Evolutionary conservation across 1,284 basidiomycete genomes (phyloP).

Genomic region (Ustilago hordei): DNA sequence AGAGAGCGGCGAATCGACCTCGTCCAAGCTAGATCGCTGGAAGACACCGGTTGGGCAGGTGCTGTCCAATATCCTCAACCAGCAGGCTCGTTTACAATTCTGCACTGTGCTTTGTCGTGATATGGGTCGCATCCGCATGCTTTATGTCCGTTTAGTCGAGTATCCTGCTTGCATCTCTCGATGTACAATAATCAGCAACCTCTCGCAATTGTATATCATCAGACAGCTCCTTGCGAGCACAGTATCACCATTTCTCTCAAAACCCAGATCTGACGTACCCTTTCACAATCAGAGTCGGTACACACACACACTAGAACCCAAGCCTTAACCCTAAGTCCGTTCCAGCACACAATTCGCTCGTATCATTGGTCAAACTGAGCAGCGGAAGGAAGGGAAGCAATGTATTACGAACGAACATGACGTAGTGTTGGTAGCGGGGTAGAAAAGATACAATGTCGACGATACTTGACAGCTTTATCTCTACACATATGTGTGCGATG

Average conservation of each 20-base stretch:
- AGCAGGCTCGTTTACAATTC: too few species aligned
- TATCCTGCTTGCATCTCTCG: neutral
- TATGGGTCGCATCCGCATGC: neutral
- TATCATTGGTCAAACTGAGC: neutral
- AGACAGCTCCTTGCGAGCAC: too few species aligned
- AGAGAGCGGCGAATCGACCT: constrained; percentile 18
- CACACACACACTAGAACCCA: neutral
- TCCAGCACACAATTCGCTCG: neutral
- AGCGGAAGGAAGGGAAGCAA: neutral
- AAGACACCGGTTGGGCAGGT: too few species aligned
- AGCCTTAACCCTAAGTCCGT: constrained; percentile 5
- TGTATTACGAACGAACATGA: neutral
- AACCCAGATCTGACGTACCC: neutral
- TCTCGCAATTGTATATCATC: too few species aligned
- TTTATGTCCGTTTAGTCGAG: neutral
- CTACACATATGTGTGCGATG: too few species aligned
- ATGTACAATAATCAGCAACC: neutral
- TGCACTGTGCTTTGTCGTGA: too few species aligned
- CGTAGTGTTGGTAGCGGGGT: too few species aligned
- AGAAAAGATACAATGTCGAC: too few species aligned
- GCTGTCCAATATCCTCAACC: too few species aligned
- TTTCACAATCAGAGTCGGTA: neutral
- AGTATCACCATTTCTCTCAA: neutral
- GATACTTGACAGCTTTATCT: too few species aligned
- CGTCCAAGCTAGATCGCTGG: constrained; percentile 9